These are phyloP conservation scores for Globisporangium middletonii DNA, from an alignment of 352 stramenopile species.

Conservation along the genomic window DNA sequence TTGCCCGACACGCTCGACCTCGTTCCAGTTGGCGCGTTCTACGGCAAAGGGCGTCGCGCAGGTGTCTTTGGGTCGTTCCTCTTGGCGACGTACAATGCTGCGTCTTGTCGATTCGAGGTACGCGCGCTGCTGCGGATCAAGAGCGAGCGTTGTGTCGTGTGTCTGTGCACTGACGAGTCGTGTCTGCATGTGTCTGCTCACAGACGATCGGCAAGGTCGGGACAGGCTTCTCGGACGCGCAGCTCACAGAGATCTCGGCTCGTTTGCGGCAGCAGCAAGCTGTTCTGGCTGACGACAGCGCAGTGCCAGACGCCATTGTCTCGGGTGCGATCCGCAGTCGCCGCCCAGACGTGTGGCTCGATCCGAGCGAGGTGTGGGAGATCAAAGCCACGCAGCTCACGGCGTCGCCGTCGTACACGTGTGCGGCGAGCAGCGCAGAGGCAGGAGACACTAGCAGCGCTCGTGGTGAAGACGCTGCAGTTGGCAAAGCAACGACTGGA, in stretches of 20 bases:
- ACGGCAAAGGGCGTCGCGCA: constrained; percentile 92
- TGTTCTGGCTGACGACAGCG: constrained; percentile 24
- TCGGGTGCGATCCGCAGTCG: constrained; percentile 49
- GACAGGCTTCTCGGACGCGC: constrained; percentile 97
- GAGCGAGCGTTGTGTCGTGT: background rate
- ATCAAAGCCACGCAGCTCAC: constrained; percentile 98
- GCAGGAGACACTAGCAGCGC: constrained; percentile 5
- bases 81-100: constrained; percentile 94
- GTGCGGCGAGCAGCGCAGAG: constrained; percentile 34
- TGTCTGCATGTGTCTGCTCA: background rate
- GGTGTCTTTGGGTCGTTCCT: constrained; percentile 98
- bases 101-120: constrained; percentile 93
- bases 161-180: background rate
- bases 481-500: background rate
- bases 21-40: constrained; percentile 97
- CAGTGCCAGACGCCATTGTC: constrained; percentile 53
- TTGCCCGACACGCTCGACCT: constrained; percentile 93
- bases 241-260: constrained; percentile 67
- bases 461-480: background rate
- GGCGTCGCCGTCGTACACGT: constrained; percentile 93
- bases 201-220: constrained; percentile 90
- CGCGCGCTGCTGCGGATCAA: background rate
- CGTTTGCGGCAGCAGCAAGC: constrained; percentile 35
- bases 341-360: constrained; percentile 93
- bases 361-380: constrained; percentile 95